Evolutionary conservation across 2,329 filamentous ascomycete genomes (phyloP), one percentile per base, ranked within the genome.

Genomic region (Apiospora pterosperma): DNA sequence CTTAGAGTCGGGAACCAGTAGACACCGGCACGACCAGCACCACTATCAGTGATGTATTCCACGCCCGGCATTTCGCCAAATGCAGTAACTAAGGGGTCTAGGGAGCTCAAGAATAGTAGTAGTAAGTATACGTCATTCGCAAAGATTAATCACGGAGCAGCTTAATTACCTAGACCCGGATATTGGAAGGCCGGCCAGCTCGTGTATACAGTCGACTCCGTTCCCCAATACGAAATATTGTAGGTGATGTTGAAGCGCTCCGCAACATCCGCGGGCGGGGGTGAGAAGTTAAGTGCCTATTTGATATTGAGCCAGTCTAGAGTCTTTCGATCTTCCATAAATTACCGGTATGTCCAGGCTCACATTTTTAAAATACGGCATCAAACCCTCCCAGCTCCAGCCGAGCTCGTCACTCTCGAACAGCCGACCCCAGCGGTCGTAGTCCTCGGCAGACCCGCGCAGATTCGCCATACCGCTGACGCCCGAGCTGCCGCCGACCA

Each of bases 1-100:
- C 44, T 52, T 63, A 80, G 78, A 1, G 76, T 77, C 14, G 79
- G 79, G 62, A 75, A 80, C 77, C 78, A 81, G 65, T 77, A 81
- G 7, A 80, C 75, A 1, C 79, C 79, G 1, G 78, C 70, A 62
- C 73, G 66, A 5, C 79, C 78, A 1, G 78, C 74, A 5, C 78
- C 78, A 61, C 77, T 79, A 65, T 81, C 79, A 1, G 68, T 66
- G 0, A 75, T 74, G 55, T 79, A 79, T 25, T 76, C 72, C 0
- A 79, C 76, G 1, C 77, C 78, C 0, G 76, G 74, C 21, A 81
- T 72, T 44, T 76, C 76, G 62, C 63, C 69, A 65, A 77, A 80
- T 0, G 77, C 76, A 6, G 79, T 73, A 16, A 79, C 64, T 65
- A 77, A 71, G 10, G 72, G 65, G 1, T 66, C 73, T 60, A 69